phyloP scores from a whole-genome alignment of 331 rosid genomes.

The Rhamnella rubrinervis region DNA sequence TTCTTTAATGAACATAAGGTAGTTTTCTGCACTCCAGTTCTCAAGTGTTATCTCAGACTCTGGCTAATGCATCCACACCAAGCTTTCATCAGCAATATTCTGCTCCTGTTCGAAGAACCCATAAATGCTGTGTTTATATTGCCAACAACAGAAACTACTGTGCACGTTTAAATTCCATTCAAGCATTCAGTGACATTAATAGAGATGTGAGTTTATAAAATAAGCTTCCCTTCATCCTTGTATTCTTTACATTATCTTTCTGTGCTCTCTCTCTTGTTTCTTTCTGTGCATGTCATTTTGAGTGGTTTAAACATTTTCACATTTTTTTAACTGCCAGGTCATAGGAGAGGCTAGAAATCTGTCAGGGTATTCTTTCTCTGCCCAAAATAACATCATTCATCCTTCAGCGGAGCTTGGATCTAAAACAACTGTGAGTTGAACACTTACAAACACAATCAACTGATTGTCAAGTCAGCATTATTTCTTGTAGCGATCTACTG shows the following conservation, averaged over 20 bases:
- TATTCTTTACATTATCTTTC: conserved; percentile 5
- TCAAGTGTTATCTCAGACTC: conserved; percentile 62
- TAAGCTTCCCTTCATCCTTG: conserved; percentile 6
- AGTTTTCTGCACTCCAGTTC: too few species aligned
- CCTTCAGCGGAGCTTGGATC: conserved; percentile 88
- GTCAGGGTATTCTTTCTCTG: conserved; percentile 90
- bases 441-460: neutral
- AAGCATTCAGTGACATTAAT: conserved; percentile 85
- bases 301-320: conserved; percentile 13
- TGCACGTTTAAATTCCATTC: conserved; percentile 82
- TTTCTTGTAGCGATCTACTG: neutral
- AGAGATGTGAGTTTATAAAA: conserved; percentile 74
- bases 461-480: neutral
- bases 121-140: conserved; percentile 94
- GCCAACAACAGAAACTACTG: conserved; percentile 78
- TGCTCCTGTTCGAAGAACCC: conserved; percentile 49
- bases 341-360: conserved; percentile 82
- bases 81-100: conserved; percentile 66
- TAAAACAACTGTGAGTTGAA: conserved; percentile 81
- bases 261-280: neutral
- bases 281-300: conserved; percentile 5
- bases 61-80: conserved; percentile 72
- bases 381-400: conserved; percentile 78
- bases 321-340: conserved; percentile 48
- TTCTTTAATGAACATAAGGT: conserved; percentile 40